Base-by-base conservation (phyloP, 495 filamentous ascomycete genomes). In the Chaetomidium leptoderma region DNA sequence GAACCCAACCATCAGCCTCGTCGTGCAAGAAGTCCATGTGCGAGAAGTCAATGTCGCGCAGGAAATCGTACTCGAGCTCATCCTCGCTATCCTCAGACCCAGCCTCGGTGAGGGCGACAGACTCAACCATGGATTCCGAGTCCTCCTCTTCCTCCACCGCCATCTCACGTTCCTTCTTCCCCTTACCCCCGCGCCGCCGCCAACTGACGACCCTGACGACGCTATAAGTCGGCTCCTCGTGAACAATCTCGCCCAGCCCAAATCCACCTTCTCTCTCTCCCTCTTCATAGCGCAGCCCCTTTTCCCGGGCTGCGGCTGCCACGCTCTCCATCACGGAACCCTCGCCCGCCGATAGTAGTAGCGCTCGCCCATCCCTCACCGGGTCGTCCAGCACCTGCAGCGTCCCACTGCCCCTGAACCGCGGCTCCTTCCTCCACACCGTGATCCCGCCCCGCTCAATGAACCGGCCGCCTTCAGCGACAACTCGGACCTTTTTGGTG, bases 1-100 rank as follows among this genome's bases (percentile, higher is more conserved):
- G 56, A 7, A 58, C 39, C 56, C 56, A 58, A 11, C 56, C 56
- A 10, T 46, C 23, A 3, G 40, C 37, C 32, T 36, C 29, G 7
- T 53, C 48, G 13, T 37, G 46, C n/a, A 37, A 45, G 26, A 46
- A 29, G 29, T 53, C n/a, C n/a, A n/a, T n/a, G n/a, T n/a, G n/a
- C n/a, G n/a, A n/a, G n/a, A n/a, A n/a, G n/a, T n/a, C n/a, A n/a
- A n/a, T n/a, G n/a, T n/a, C 56, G 0, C 23, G 6, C 14, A 45
- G n/a, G 1, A 19, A 11, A 2, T 53, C 56, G 19, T 27, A 52
- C 9, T 53, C 56, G 16, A 26, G 27, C 6, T 19, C 45, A 17
- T n/a, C 24, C 23, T 47, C 37, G 17, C 44, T 49, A 1, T 48
- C 47, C 21, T 35, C 47, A 9, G 35, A 50, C 8, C 14, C 55